Conservation (phyloP, 805 yeast genomes). For the Pichia manshurica region DNA sequence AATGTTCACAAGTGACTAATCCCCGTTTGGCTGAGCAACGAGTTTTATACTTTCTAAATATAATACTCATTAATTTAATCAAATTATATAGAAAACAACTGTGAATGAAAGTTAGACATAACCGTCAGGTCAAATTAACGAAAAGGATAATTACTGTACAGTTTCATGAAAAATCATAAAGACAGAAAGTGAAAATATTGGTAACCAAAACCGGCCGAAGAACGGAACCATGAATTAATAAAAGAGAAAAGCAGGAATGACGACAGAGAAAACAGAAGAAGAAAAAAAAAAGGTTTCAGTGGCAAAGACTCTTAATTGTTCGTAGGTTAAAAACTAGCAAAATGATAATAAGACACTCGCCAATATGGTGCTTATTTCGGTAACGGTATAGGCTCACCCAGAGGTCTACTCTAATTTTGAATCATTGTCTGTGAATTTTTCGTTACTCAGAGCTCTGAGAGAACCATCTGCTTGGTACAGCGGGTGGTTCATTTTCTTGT, state of each 20-base stretch:
- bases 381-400: not conserved
- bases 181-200: not conserved
- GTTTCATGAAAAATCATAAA: not conserved
- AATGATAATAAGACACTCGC: no score
- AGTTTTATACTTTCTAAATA: not conserved
- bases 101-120: not conserved
- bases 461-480: conserved; percentile 46
- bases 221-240: no score
- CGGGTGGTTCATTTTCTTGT: conserved; percentile 56
- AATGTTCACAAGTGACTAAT: no score
- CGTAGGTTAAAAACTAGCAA: no score
- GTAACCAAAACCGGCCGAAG: no score
- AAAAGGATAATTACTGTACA: not conserved
- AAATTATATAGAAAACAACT: conserved; percentile 1
- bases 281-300: no score
- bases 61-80: not conserved
- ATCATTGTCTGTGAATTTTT: conserved; percentile 4
- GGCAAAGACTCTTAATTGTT: no score
- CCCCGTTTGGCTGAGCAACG: no score
- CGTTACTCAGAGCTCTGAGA: conserved; percentile 17
- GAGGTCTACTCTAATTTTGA: not conserved
- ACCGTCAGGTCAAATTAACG: not conserved
- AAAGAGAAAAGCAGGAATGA: no score
- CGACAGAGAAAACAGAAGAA: no score
- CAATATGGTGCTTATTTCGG: no score